Conservation (phyloP, 2,329 filamentous ascomycete genomes). For the Calonectria crousiana region DNA sequence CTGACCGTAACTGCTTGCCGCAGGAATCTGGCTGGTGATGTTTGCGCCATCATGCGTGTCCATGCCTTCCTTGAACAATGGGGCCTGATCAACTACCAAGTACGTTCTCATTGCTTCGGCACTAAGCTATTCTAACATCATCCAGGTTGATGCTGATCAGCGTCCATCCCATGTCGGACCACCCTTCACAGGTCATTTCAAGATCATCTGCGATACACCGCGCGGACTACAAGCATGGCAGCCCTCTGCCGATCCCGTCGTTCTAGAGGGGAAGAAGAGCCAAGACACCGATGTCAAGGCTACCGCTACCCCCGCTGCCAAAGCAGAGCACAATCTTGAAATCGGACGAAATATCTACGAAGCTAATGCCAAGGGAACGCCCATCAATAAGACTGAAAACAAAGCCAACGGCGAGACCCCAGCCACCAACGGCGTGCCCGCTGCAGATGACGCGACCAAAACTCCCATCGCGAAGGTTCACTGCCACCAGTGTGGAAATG, state of each 20-base stretch:
- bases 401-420: conserved; percentile 83
- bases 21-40: conserved; percentile 94
- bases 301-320: conserved; percentile 73
- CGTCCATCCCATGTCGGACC: conserved; percentile 95
- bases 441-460: conserved; percentile 73
- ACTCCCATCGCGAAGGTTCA: conserved; percentile 77
- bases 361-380: conserved; percentile 80
- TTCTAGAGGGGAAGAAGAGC: conserved; percentile 71
- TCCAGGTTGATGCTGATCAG: conserved; percentile 93
- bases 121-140: conserved; percentile 43
- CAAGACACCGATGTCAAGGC: conserved; percentile 81
- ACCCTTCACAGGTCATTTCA: conserved; percentile 97
- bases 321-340: conserved; percentile 90
- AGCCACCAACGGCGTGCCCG: conserved; percentile 72
- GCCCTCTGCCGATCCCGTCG: conserved; percentile 81
- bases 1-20: conserved; percentile 96
- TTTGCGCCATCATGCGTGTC: conserved; percentile 99
- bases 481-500: conserved; percentile 92
- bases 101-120: conserved; percentile 50
- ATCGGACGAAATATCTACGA: conserved; percentile 97
- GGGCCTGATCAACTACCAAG: conserved; percentile 99
- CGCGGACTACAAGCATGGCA: conserved; percentile 96
- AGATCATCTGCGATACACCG: conserved; percentile 94
- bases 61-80: conserved; percentile 98
- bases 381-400: conserved; percentile 77